These are phyloP conservation scores for Moesziomyces globuligerus DNA, from an alignment of 1,284 basidiomycete species.

Conservation along the genomic window DNA sequence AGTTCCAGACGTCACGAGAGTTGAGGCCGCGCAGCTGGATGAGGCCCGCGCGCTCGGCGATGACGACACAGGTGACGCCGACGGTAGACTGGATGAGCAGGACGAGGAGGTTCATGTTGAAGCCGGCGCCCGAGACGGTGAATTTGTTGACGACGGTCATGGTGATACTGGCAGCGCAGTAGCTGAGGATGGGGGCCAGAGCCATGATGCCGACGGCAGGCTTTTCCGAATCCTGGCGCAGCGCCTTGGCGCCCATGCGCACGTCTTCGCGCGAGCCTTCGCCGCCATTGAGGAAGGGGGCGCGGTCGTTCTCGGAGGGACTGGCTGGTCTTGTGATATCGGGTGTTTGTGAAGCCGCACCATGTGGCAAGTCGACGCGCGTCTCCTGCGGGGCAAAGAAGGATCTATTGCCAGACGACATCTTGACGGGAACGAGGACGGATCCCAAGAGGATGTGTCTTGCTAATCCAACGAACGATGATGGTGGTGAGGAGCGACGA, in stretches of 20 bases:
- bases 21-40: slow-evolving; percentile 91
- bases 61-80: slow-evolving; percentile 80
- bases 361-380: slow-evolving; percentile 38
- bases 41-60: slow-evolving; percentile 80
- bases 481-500: neutral
- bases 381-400: slow-evolving; percentile 50
- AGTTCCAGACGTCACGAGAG: slow-evolving; percentile 83
- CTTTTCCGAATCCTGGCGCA: slow-evolving; percentile 27
- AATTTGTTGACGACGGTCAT: slow-evolving; percentile 99
- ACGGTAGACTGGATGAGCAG: slow-evolving; percentile 84
- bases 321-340: slow-evolving; percentile 44
- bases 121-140: slow-evolving; percentile 90
- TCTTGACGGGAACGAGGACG: slow-evolving; percentile 2
- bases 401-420: slow-evolving; percentile 47
- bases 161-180: slow-evolving; percentile 91
- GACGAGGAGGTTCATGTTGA: slow-evolving; percentile 97
- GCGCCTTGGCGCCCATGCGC: slow-evolving; percentile 44
- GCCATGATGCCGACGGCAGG: slow-evolving; percentile 46
- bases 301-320: slow-evolving; percentile 45
- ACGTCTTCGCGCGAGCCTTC: slow-evolving; percentile 37
- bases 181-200: slow-evolving; percentile 84
- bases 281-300: slow-evolving; percentile 40
- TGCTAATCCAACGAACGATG: neutral
- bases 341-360: slow-evolving; percentile 30
- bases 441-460: neutral